Evolutionary conservation across 176 grass and related monocot genomes (phyloP), one percentile per base, ranked within the genome.

Genomic region (Phyllostachys edulis): DNA sequence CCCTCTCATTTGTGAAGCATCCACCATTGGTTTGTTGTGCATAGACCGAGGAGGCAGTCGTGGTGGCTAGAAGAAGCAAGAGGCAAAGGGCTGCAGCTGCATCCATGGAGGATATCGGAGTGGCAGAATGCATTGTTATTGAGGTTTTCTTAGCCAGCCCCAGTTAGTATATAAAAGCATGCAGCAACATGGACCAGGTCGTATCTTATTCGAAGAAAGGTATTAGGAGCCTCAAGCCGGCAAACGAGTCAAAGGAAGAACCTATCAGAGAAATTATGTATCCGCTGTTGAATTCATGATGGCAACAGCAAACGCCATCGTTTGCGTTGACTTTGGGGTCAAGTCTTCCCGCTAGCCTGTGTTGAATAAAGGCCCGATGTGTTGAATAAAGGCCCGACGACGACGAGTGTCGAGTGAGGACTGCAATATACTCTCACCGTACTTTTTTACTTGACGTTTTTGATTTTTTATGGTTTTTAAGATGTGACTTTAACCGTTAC

Each of bases 1-100:
- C 63, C 63, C 86, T 82, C 78, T 82, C 85, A 7, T n/a, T 1
- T 45, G 75, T 6, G 39, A 71, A 9, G 84, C 84, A 86, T 12
- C 10, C 75, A 7, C 16, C 20, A 3, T 7, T 37, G 23, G 41
- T 29, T 29, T 26, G 14, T 44, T 47, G 52, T 10, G 55, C 80
- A n/a, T 57, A 46, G 2, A 55, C 5, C 7, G 3, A 40, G 59
- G n/a, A 39, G 3, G 9, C 9, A 29, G 20, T 9, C 13, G 46
- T 68, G 23, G 59, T 26, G 27, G 42, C 18, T 23, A 50, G 23
- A 32, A 36, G 2, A 71, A 68, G 63, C 15, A 49, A 37, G 67
- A 78, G 9, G 3, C 10, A 6, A n/a, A 61, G 56, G 17, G 16
- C 17, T 46, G 5, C 26, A 86, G 16, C 4, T n/a, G 13, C 38